These are phyloP conservation scores for Geotrichum australiense DNA, from an alignment of 1,139 yeast genomes.

Conservation along the genomic window DNA sequence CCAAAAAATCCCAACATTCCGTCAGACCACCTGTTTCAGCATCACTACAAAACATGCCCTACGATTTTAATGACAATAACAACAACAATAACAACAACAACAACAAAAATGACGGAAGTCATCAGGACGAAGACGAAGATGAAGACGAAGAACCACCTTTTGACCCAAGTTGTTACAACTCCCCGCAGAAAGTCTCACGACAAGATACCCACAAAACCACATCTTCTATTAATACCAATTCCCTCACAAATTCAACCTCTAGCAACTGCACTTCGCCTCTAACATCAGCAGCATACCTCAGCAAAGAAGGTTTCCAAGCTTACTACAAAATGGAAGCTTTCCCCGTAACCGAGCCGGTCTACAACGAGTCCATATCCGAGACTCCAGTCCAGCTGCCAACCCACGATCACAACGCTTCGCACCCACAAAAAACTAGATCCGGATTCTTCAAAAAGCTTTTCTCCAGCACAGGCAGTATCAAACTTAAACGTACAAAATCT, in stretches of 20 bases:
- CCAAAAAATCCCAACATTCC: too few species aligned
- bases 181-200: constrained; percentile 21
- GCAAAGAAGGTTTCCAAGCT: constrained; percentile 4
- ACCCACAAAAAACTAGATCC: constrained; percentile 33
- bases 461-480: constrained; percentile 7
- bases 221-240: constrained; percentile 25
- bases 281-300: constrained; percentile 69
- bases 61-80: too few species aligned
- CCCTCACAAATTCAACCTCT: constrained; percentile 21
- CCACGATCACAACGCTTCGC: too few species aligned
- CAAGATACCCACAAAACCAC: constrained; percentile 25
- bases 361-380: constrained; percentile 65
- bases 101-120: not conserved
- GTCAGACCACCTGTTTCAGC: too few species aligned
- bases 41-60: too few species aligned
- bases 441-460: constrained; percentile 52
- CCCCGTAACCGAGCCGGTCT: constrained; percentile 39
- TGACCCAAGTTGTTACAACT: constrained; percentile 27
- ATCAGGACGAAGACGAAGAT: not conserved
- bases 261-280: constrained; percentile 30
- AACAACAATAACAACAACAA: too few species aligned
- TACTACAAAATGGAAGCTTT: constrained; percentile 12
- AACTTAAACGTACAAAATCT: constrained; percentile 29
- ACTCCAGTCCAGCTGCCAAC: constrained; percentile 23
- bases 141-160: constrained; percentile 25